phyloP scores from a whole-genome alignment of 1,139 yeast genomes.

The Arxiozyma slooffiae region DNA sequence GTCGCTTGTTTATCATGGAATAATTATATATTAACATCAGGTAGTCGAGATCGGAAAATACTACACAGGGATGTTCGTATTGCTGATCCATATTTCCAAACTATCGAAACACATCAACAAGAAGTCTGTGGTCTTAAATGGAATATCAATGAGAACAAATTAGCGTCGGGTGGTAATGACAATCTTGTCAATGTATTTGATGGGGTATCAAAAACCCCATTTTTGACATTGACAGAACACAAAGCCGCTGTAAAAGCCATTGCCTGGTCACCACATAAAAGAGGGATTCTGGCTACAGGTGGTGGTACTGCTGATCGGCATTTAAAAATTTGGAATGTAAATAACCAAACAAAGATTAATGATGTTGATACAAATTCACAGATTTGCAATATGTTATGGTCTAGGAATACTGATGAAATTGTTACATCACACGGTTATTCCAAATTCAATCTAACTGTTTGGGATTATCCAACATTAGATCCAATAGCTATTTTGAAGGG shows the following conservation, averaged over 20 bases:
- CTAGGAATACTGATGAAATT: constrained; percentile 79
- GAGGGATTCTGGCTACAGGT: constrained; percentile 89
- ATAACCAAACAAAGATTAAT: constrained; percentile 61
- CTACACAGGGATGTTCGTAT: constrained; percentile 86
- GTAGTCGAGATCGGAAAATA: constrained; percentile 76
- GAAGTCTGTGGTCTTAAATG: constrained; percentile 95
- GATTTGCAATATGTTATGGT: constrained; percentile 91
- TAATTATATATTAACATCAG: constrained; percentile 77
- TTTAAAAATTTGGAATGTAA: constrained; percentile 86
- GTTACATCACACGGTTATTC: constrained; percentile 95
- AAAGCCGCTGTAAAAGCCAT: constrained; percentile 93
- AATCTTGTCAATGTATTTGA: constrained; percentile 82
- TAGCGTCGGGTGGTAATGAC: constrained; percentile 93
- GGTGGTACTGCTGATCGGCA: constrained; percentile 95
- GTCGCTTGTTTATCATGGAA: constrained; percentile 92
- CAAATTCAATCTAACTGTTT: constrained; percentile 78
- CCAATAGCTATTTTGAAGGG: constrained; percentile 92
- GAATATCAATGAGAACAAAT: constrained; percentile 79
- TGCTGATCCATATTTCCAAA: constrained; percentile 69
- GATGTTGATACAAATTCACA: constrained; percentile 93
- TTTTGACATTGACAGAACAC: constrained; percentile 70
- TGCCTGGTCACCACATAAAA: constrained; percentile 95
- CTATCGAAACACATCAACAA: constrained; percentile 70
- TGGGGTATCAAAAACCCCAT: constrained; percentile 60
- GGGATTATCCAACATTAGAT: constrained; percentile 92